phyloP scores from a whole-genome alignment of 768 basidiomycete genomes.

The Agaricus blazei region DNA sequence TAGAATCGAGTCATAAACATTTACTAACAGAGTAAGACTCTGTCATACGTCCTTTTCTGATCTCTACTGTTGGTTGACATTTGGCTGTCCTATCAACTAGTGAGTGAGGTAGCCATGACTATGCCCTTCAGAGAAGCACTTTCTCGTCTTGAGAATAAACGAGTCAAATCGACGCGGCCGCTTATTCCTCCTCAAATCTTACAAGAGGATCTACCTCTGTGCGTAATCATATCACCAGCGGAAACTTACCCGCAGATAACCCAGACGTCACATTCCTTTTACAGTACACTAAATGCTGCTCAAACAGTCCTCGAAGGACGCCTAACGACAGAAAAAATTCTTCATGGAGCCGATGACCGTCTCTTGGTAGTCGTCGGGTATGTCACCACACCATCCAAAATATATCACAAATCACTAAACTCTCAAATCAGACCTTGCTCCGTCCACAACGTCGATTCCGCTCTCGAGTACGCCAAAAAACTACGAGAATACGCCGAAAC shows the following conservation, averaged over 20 bases:
- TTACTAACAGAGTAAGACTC: background rate
- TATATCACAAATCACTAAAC: background rate
- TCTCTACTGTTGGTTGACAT: background rate
- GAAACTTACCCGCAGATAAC: background rate
- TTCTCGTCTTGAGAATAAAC: conserved; percentile 75
- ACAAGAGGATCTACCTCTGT: conserved; percentile 90
- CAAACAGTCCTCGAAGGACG: conserved; percentile 90
- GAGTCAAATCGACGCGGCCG: conserved; percentile 83
- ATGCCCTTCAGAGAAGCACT: conserved; percentile 79
- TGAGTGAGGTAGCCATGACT: conserved; percentile 54
- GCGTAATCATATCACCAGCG: conserved; percentile 16
- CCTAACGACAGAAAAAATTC: conserved; percentile 67
- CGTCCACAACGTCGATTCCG: conserved; percentile 84
- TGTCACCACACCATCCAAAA: conserved; percentile 15
- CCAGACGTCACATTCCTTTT: background rate
- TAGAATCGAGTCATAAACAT: background rate
- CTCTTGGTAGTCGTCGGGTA: conserved; percentile 90
- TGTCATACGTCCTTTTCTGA: background rate
- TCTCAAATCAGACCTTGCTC: conserved; percentile 72
- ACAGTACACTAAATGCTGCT: conserved; percentile 71
- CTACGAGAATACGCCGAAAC: conserved; percentile 76
- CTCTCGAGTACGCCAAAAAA: conserved; percentile 79
- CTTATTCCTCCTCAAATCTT: conserved; percentile 94
- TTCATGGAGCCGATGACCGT: conserved; percentile 87
- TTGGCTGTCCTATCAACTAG: conserved; percentile 19